A percentile compares a stretch with the other conserved stretches of the same genome.
phyloP scores from a whole-genome alignment of 768 basidiomycete genomes.

The Suillus weaverae region DNA sequence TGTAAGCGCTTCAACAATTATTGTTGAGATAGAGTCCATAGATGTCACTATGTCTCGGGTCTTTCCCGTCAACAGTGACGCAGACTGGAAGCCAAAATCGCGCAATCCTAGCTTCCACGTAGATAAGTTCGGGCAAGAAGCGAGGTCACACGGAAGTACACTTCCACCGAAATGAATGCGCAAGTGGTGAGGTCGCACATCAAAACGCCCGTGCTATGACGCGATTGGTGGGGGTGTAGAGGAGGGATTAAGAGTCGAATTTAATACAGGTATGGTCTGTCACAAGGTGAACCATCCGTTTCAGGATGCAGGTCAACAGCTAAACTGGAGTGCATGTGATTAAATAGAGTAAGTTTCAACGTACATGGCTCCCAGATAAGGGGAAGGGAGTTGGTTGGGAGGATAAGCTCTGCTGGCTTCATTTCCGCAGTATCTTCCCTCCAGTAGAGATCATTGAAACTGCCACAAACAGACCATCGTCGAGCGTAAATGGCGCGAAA shows the following conservation, averaged over 20 bases:
- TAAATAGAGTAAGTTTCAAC: conserved; percentile 7
- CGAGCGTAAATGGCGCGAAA: conserved; percentile 3
- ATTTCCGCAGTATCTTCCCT: conserved; percentile 20
- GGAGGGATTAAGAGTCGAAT: background rate
- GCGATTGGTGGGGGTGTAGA: conserved; percentile 23
- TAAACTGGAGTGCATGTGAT: background rate
- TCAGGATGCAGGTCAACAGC: background rate
- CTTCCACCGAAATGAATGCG: conserved; percentile 19
- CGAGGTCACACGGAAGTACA: conserved; percentile 12
- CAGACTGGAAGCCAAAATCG: conserved; percentile 21
- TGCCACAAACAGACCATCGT: conserved; percentile 4
- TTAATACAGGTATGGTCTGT: background rate
- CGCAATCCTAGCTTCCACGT: conserved; percentile 11
- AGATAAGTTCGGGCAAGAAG: conserved; percentile 9
- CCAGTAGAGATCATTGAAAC: conserved; percentile 8
- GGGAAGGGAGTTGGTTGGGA: conserved; percentile 17
- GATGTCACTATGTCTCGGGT: background rate
- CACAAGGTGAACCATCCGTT: background rate
- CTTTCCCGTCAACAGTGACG: background rate
- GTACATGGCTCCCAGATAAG: conserved; percentile 23
- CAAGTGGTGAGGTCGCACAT: conserved; percentile 7
- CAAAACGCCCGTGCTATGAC: conserved; percentile 18
- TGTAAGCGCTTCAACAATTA: background rate
- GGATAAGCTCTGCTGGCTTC: conserved; percentile 19
- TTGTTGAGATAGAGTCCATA: background rate